Base-by-base conservation (phyloP, 768 basidiomycete genomes). In the Podaxis rugospora region DNA sequence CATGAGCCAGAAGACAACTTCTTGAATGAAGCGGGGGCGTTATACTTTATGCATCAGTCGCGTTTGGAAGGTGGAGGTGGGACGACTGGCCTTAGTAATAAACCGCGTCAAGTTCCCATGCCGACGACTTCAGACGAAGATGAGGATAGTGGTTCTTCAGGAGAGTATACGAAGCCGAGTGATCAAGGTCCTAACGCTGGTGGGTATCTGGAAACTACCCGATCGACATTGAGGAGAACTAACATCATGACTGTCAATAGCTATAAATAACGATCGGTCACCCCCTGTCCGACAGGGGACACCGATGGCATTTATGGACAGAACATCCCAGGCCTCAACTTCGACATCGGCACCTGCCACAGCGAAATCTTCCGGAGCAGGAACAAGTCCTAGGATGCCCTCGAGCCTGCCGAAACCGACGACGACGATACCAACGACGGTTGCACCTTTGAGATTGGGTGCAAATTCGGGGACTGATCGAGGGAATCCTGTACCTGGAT, bases 11-110 rank as follows among this genome's bases (percentile, higher is more conserved):
- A 70, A 63, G 62, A 62, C 64, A 71, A 75, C 71, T 70, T 88
- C 37, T 63, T 68, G 40, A 69, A 70, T 57, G 87, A 88, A 67
- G 84, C 84, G 10, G 84, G 85, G 25, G 86, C 87, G 11, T 70
- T 90, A 46, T 89, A 82, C 72, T 89, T 85, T 68, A 86, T 90
- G 83, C 83, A 84, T 62, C 81, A 89, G 63, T 70, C 52, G 23
- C 59, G 53, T 2, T n/a, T 61, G 23, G 59, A 61, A 55, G 14
- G 44, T 13, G 44, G 80, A 53, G 78, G 32, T 50, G 44, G 5
- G 50, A 32, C 32, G 32, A 44, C 21, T 10, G 55, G 51, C 1
- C 9, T 35, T 28, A 23, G 44, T 42, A 58, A 21, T 5, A 50
- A 54, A 42, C 62, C 53, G 35, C 59, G 61, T 18, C 63, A 51